Percentiles rank a stretch among this genome's conserved stretches.
These are phyloP conservation scores for Phialophora macrospora DNA, from an alignment of 2,329 filamentous ascomycete species.

Conservation along the genomic window DNA sequence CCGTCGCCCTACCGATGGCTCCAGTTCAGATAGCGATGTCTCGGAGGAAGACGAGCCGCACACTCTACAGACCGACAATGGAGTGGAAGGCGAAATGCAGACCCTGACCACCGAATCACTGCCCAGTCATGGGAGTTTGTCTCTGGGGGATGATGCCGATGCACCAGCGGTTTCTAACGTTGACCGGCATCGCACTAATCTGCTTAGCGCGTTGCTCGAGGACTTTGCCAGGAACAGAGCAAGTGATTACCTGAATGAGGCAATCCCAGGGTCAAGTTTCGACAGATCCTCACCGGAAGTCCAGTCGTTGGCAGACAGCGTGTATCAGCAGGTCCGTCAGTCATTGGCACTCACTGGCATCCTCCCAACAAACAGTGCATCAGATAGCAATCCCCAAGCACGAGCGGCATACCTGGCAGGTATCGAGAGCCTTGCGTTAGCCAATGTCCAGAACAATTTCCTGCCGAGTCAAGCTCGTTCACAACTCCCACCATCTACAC, in stretches of 20 bases:
- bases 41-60: conserved; percentile 20
- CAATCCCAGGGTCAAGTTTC: conserved; percentile 46
- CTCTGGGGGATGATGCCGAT: conserved; percentile 28
- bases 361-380: conserved; percentile 48
- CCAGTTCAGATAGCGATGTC: conserved; percentile 23
- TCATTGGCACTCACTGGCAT: conserved; percentile 51
- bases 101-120: conserved; percentile 34
- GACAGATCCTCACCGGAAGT: conserved; percentile 51
- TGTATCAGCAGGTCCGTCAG: conserved; percentile 51
- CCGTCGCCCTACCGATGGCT: conserved; percentile 32
- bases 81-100: conserved; percentile 22
- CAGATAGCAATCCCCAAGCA: conserved; percentile 19
- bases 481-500: conserved; percentile 24
- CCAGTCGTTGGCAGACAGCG: conserved; percentile 48
- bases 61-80: conserved; percentile 9
- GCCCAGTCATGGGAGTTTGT: conserved; percentile 33
- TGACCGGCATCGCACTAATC: conserved; percentile 41
- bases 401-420: conserved; percentile 48
- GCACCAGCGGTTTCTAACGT: conserved; percentile 15
- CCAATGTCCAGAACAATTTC: conserved; percentile 45
- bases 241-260: conserved; percentile 51
- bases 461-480: conserved; percentile 6
- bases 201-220: conserved; percentile 53
- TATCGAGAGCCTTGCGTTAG: conserved; percentile 48
- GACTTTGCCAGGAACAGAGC: conserved; percentile 52